Evolutionary conservation across 2,329 filamentous ascomycete genomes (phyloP).

Genomic region (Didymosphaeria variabile): DNA sequence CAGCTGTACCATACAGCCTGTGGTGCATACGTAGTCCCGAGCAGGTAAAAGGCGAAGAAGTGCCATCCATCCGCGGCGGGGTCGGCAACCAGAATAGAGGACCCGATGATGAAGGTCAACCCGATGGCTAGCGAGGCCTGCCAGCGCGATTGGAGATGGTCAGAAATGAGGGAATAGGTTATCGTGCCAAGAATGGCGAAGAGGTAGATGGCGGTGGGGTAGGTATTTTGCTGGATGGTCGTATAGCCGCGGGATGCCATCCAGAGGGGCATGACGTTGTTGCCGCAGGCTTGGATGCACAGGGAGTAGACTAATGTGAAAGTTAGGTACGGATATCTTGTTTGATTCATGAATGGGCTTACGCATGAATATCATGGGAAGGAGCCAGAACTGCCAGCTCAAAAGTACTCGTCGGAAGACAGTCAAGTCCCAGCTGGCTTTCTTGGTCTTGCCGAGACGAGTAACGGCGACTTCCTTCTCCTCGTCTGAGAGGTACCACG

Average conservation of each 20-base stretch:
- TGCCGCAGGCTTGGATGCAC: slow-evolving; percentile 10
- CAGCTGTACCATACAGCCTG: slow-evolving; percentile 10
- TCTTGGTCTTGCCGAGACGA: slow-evolving; percentile 2
- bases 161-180: slow-evolving; percentile 5
- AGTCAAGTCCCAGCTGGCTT: slow-evolving; percentile 8
- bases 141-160: slow-evolving; percentile 7
- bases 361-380: slow-evolving; percentile 10
- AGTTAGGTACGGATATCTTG: not conserved
- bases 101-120: slow-evolving; percentile 1
- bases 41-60: slow-evolving; percentile 10
- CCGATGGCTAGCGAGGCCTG: slow-evolving; percentile 7
- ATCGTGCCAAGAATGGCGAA: slow-evolving; percentile 6
- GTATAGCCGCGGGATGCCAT: slow-evolving; percentile 9
- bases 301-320: slow-evolving; percentile 3
- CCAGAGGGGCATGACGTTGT: slow-evolving; percentile 11
- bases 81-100: slow-evolving; percentile 3
- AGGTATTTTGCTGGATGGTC: slow-evolving; percentile 4
- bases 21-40: slow-evolving; percentile 7
- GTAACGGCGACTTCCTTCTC: slow-evolving; percentile 5
- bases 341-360: not conserved
- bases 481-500: slow-evolving; percentile 6
- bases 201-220: slow-evolving; percentile 5
- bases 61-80: slow-evolving; percentile 1
- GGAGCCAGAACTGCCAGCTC: slow-evolving; percentile 8
- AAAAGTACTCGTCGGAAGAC: slow-evolving; percentile 10